Evolutionary conservation across 495 filamentous ascomycete genomes (phyloP), one percentile per base, ranked within the genome.

Genomic region (Pyrenopolyporus hunteri): DNA sequence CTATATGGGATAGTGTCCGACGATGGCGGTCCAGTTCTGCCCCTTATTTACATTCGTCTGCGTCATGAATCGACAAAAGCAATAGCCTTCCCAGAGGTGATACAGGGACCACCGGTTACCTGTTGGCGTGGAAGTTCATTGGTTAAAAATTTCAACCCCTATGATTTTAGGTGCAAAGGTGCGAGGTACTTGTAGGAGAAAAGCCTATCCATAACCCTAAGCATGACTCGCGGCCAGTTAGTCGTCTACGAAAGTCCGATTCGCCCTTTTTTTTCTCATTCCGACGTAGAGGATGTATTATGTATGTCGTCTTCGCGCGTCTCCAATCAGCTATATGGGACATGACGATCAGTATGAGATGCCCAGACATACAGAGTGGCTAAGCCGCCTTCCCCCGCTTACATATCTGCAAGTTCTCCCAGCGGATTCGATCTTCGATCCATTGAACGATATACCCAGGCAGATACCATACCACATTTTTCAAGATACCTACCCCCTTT

Each of bases 201-300:
- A 8, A 54, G 13, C 14, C 11, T 10, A 4, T 33, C 31, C 13
- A 29, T 45, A 9, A n/a, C 25, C 44, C 50, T 17, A 11, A 47
- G n/a, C 29, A 57, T 46, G 46, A 63, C 37, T 57, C 37, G 59
- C 23, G 36, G 26, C 25, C 20, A 19, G 28, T 20, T 10, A n/a
- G 37, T 36, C 9, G 17, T 35, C 3, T 23, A 11, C 40, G 1
- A 35, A 13, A 36, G 17, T 31, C 8, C 10, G 14, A 13, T 36
- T 33, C 2, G 3, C 32, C 19, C 14, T 23, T 32, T 31, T 31
- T 45, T 39, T 40, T 25, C 11, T 25, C 5, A 25, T 22, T 28
- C 42, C 32, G 10, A n/a, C 43, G 9, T 32, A 20, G 20, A 8
- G 11, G n/a, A 16, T n/a, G 16, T 4, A 26, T 14, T 7, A 8